Evolutionary conservation across 1,284 basidiomycete genomes (phyloP).

Genomic region (Ceratobasidium sp.): DNA sequence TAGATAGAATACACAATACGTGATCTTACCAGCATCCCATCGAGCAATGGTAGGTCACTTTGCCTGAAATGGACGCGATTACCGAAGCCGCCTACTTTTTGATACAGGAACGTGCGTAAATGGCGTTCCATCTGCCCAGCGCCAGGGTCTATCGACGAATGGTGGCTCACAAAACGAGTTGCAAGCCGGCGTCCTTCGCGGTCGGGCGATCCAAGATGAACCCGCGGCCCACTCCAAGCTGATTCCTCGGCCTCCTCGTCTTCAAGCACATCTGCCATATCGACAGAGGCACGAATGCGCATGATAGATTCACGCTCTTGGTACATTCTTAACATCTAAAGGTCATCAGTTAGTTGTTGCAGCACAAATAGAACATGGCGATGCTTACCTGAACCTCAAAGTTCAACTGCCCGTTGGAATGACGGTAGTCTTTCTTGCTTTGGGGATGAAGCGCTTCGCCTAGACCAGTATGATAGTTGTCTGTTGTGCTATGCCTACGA

Average conservation of each 20-base stretch:
- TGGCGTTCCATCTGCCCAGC: not conserved
- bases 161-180: not conserved
- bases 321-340: slow-evolving; percentile 6
- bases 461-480: slow-evolving; percentile 17
- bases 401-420: not conserved
- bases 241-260: not conserved
- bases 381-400: not conserved
- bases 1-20: not conserved
- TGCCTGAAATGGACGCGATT: not conserved
- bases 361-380: not conserved
- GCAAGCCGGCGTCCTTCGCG: not conserved
- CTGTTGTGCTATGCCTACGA: not conserved
- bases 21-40: not conserved
- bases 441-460: slow-evolving; percentile 14
- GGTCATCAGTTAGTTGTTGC: not conserved
- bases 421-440: slow-evolving; percentile 6
- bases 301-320: slow-evolving; percentile 8
- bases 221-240: not conserved
- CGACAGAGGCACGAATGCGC: not conserved
- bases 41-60: not conserved
- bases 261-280: not conserved
- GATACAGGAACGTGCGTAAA: not conserved
- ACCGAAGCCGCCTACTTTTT: not conserved
- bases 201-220: not conserved
- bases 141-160: not conserved